Conservation (phyloP, 2,329 filamentous ascomycete genomes). For the Coniochaeta pulveracea region DNA sequence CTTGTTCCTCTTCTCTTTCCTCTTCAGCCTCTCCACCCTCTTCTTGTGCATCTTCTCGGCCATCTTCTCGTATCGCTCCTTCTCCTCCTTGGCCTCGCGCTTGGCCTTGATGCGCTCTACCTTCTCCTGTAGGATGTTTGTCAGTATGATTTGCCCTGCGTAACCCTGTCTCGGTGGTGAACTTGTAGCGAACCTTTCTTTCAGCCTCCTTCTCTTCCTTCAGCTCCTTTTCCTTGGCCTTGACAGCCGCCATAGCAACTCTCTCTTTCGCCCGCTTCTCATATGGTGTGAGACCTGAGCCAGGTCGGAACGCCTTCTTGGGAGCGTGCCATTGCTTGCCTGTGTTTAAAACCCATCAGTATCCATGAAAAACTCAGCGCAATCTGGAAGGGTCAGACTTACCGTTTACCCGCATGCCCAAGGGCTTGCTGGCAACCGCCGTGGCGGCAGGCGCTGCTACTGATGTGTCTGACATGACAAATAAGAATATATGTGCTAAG, state of each 20-base stretch:
- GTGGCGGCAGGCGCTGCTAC: conserved; percentile 20
- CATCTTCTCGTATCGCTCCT: conserved; percentile 84
- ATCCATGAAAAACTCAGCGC: conserved; percentile 1
- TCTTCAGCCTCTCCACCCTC: conserved; percentile 82
- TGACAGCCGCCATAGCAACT: conserved; percentile 61
- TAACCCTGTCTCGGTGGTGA: background rate
- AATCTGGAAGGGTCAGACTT: conserved; percentile 15
- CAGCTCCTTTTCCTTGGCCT: conserved; percentile 90
- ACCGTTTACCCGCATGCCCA: conserved; percentile 80
- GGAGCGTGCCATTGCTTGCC: conserved; percentile 90
- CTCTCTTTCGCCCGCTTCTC: conserved; percentile 64
- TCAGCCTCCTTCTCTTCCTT: conserved; percentile 92
- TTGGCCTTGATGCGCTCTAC: conserved; percentile 76
- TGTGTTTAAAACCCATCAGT: conserved; percentile 22
- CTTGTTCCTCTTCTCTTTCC: conserved; percentile 94
- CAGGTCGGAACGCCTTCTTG: conserved; percentile 78
- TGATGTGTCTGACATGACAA: conserved; percentile 32
- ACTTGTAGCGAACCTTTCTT: conserved; percentile 51
- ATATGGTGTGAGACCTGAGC: conserved; percentile 65
- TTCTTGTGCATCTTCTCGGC: conserved; percentile 97
- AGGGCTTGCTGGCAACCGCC: conserved; percentile 27
- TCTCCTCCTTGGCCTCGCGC: conserved; percentile 82
- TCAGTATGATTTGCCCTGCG: conserved; percentile 2
- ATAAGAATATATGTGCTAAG: too few species aligned
- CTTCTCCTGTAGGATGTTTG: conserved; percentile 44